These are phyloP conservation scores for Thelonectria rubi DNA, from an alignment of 2,329 filamentous ascomycete species.

Conservation along the genomic window DNA sequence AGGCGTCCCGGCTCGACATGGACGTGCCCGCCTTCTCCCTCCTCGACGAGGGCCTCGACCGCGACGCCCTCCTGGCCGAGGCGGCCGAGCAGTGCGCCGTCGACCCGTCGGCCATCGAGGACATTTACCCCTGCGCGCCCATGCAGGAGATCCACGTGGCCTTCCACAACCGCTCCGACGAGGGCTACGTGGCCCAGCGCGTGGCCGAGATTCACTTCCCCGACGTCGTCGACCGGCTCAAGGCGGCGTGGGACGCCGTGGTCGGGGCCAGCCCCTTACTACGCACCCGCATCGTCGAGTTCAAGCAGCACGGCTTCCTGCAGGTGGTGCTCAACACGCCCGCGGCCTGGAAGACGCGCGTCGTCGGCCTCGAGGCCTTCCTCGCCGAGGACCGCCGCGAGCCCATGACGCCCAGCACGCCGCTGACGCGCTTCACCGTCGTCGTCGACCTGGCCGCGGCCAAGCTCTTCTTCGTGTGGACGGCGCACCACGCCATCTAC, in stretches of 20 bases:
- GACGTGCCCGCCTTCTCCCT: slow-evolving; percentile 51
- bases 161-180: slow-evolving; percentile 57
- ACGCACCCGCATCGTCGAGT: slow-evolving; percentile 58
- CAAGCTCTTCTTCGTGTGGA: slow-evolving; percentile 46
- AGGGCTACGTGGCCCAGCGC: slow-evolving; percentile 60
- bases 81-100: slow-evolving; percentile 46
- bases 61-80: slow-evolving; percentile 44
- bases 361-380: slow-evolving; percentile 49
- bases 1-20: slow-evolving; percentile 33
- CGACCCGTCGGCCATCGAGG: slow-evolving; percentile 50
- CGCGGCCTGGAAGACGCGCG: slow-evolving; percentile 45
- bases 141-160: slow-evolving; percentile 64
- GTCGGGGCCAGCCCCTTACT: slow-evolving; percentile 52
- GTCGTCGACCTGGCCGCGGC: slow-evolving; percentile 41
- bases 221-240: slow-evolving; percentile 47
- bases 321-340: slow-evolving; percentile 55
- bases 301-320: slow-evolving; percentile 52
- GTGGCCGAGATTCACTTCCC: slow-evolving; percentile 52
- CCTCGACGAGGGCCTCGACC: slow-evolving; percentile 43
- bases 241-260: slow-evolving; percentile 52
- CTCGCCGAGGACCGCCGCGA: slow-evolving; percentile 51
- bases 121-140: slow-evolving; percentile 63
- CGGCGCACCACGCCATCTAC: slow-evolving; percentile 46
- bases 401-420: slow-evolving; percentile 52
- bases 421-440: slow-evolving; percentile 54